A percentile compares a stretch with the other conserved stretches of the same genome.
phyloP scores from a whole-genome alignment of 1,284 basidiomycete genomes.

The Ceraceosorus guamensis region DNA sequence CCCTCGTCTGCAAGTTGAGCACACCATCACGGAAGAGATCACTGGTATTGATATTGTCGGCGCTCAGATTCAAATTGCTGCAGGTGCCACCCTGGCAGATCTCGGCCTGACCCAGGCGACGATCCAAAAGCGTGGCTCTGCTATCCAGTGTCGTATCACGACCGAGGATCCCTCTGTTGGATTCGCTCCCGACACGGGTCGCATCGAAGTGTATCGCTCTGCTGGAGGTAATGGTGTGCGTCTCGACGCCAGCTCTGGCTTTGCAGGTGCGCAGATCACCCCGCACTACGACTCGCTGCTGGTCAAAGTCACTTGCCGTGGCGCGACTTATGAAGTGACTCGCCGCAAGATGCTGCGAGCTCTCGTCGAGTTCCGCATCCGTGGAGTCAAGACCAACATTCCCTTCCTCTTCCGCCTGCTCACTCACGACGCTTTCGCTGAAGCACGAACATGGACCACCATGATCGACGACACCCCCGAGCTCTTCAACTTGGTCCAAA shows the following conservation, averaged over 20 bases:
- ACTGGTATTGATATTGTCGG: slow-evolving; percentile 98
- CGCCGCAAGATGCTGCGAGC: slow-evolving; percentile 98
- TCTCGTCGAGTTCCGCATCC: slow-evolving; percentile 97
- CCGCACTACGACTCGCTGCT: slow-evolving; percentile 97
- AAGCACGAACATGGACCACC: slow-evolving; percentile 84
- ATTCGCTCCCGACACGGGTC: slow-evolving; percentile 98
- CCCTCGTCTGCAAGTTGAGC: slow-evolving; percentile 34
- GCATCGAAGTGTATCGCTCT: slow-evolving; percentile 97
- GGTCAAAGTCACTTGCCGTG: slow-evolving; percentile 92
- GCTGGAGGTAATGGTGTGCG: slow-evolving; percentile 98
- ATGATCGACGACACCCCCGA: slow-evolving; percentile 95
- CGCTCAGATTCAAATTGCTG: slow-evolving; percentile 96
- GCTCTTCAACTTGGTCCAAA: slow-evolving; percentile 95
- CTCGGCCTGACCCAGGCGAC: slow-evolving; percentile 95
- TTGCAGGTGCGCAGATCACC: slow-evolving; percentile 98
- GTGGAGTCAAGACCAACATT: slow-evolving; percentile 94
- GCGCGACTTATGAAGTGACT: slow-evolving; percentile 96
- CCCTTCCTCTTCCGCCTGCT: slow-evolving; percentile 97
- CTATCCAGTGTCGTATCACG: slow-evolving; percentile 97
- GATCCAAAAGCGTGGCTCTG: slow-evolving; percentile 90
- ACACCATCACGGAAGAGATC: slow-evolving; percentile 86
- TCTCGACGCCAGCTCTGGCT: slow-evolving; percentile 92
- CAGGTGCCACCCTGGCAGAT: slow-evolving; percentile 87
- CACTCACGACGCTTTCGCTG: slow-evolving; percentile 95
- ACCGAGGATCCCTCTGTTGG: slow-evolving; percentile 86